phyloP scores from a whole-genome alignment of 441 rosid species.

The Theobroma grandiflorum region DNA sequence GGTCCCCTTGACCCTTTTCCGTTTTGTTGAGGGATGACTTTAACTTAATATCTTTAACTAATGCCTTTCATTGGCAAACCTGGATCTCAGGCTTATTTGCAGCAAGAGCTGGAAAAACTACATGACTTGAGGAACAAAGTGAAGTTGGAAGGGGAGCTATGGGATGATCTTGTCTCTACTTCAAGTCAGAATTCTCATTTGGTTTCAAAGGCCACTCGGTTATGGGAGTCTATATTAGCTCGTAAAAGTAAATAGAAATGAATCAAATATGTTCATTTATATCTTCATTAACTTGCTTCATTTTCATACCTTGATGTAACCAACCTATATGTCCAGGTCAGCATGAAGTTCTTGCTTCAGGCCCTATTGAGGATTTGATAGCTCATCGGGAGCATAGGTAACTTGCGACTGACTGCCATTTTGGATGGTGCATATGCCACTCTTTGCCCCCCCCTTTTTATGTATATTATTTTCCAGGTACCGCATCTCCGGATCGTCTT shows the following conservation, averaged over 20 bases:
- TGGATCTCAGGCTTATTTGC: conserved; percentile 90
- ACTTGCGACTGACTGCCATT: conserved; percentile 22
- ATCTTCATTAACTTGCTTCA: not conserved
- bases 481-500: conserved; percentile 96
- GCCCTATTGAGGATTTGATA: conserved; percentile 98
- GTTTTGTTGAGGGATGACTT: not conserved
- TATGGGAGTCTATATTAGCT: conserved; percentile 96
- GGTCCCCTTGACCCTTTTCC: not conserved
- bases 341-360: conserved; percentile 99
- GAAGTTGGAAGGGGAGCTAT: conserved; percentile 94
- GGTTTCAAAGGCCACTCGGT: conserved; percentile 90
- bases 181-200: conserved; percentile 97
- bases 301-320: conserved; percentile 8
- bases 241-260: conserved; percentile 73
- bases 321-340: conserved; percentile 60
- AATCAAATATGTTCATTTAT: not conserved
- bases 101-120: conserved; percentile 97
- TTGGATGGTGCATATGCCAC: conserved; percentile 24
- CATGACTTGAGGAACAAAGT: conserved; percentile 97
- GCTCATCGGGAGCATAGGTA: conserved; percentile 99
- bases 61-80: conserved; percentile 28
- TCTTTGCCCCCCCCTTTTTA: conserved; percentile 31
- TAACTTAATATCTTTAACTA: conserved; percentile 14
- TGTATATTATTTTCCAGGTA: conserved; percentile 64
- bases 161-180: conserved; percentile 99